Conservation (phyloP, 2,329 filamentous ascomycete species). For the Neofusicoccum cordaticola region DNA sequence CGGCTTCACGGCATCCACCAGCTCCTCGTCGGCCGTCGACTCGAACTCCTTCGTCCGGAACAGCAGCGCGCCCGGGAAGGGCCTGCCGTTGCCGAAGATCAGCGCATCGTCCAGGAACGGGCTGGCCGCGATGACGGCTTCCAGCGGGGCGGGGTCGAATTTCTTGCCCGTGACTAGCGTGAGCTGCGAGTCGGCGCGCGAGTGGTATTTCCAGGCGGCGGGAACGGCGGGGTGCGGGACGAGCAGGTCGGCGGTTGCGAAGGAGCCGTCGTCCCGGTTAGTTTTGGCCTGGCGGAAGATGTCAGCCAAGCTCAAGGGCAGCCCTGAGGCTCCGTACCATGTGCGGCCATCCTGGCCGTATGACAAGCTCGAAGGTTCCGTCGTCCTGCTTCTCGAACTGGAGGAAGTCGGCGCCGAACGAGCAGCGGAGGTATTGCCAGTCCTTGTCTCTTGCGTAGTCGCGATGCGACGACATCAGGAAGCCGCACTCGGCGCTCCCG, state of each 20-base stretch:
- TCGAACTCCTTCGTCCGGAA: conserved; percentile 42
- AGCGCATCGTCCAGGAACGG: conserved; percentile 53
- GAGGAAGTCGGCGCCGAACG: conserved; percentile 43
- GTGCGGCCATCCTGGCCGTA: conserved; percentile 57
- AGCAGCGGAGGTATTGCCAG: conserved; percentile 59
- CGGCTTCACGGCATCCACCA: conserved; percentile 45
- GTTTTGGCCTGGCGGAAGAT: conserved; percentile 42
- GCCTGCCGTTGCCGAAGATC: conserved; percentile 59
- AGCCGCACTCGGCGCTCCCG: conserved; percentile 66
- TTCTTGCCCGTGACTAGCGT: conserved; percentile 66
- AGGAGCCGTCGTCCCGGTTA: conserved; percentile 60
- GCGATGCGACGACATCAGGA: conserved; percentile 61
- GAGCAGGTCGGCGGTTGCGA: conserved; percentile 63
- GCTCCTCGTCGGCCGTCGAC: conserved; percentile 31
- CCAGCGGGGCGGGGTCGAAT: conserved; percentile 62
- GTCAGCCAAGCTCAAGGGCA: not conserved
- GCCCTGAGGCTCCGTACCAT: conserved; percentile 26
- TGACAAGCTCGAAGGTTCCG: conserved; percentile 53
- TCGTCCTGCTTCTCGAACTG: conserved; percentile 41
- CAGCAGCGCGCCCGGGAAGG: conserved; percentile 57
- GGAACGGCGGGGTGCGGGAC: conserved; percentile 50
- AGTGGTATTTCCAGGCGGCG: conserved; percentile 62
- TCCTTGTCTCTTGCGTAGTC: conserved; percentile 54
- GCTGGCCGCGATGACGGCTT: conserved; percentile 52
- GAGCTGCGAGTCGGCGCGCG: conserved; percentile 60